A percentile compares a stretch with the other conserved stretches of the same genome.
Conservation (phyloP, 257 asterid species). For the Primulina tabacum region DNA sequence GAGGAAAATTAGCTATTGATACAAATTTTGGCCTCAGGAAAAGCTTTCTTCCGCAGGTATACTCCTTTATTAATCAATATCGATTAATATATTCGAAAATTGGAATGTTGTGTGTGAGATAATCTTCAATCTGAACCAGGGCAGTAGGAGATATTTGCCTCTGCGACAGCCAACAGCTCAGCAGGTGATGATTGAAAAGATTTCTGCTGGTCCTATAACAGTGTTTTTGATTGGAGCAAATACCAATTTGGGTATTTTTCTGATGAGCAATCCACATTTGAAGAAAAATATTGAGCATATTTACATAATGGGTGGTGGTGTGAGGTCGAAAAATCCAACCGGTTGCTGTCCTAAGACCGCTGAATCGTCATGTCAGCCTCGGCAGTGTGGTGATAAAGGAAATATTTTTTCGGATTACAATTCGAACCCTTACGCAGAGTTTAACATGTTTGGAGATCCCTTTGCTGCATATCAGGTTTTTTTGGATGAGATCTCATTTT, state of each 20-base stretch:
- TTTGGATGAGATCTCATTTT: not conserved
- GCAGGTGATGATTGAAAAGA: constrained; percentile 59
- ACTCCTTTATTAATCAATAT: not conserved
- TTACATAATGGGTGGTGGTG: constrained; percentile 85
- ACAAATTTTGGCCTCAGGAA: constrained; percentile 69
- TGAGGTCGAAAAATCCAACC: constrained; percentile 63
- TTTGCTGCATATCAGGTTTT: constrained; percentile 92
- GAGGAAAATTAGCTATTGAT: constrained; percentile 69
- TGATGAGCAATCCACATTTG: constrained; percentile 70
- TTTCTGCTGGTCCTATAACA: constrained; percentile 67
- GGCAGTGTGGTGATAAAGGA: constrained; percentile 73
- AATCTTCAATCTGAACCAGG: constrained; percentile 37
- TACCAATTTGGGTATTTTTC: constrained; percentile 67
- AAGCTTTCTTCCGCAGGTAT: constrained; percentile 84
- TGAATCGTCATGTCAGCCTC: constrained; percentile 49
- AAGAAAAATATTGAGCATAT: constrained; percentile 66
- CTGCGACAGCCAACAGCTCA: constrained; percentile 75
- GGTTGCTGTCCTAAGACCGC: constrained; percentile 68
- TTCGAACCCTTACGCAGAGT: constrained; percentile 81
- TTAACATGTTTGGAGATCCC: constrained; percentile 81
- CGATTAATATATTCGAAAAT: not conserved
- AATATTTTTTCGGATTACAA: constrained; percentile 59
- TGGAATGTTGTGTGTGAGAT: not conserved
- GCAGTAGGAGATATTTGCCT: constrained; percentile 64
- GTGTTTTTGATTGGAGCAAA: constrained; percentile 51